Evolutionary conservation across 306 rosid genomes (phyloP).

Genomic region (Gastrolobium bilobum): DNA sequence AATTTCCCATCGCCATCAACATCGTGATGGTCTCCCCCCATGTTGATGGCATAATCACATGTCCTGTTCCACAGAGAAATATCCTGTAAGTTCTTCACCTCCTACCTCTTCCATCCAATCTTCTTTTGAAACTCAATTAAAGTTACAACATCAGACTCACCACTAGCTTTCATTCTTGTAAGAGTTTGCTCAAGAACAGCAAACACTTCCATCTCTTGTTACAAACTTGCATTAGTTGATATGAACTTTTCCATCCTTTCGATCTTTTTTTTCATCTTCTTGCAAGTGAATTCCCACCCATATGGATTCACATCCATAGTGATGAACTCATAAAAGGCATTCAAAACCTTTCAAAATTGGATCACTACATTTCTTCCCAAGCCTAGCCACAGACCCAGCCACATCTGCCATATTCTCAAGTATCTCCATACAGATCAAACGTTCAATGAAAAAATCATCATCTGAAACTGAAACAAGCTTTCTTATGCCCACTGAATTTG

Average conservation of each 20-base stretch:
- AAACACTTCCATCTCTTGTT: constrained; percentile 89
- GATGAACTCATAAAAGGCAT: constrained; percentile 66
- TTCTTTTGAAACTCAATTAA: constrained; percentile 80
- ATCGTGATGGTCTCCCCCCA: no score
- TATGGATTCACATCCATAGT: constrained; percentile 65
- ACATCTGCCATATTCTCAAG: constrained; percentile 76
- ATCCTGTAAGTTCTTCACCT: constrained; percentile 76
- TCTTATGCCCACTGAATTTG: constrained; percentile 72
- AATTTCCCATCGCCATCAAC: no score
- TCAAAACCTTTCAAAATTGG: constrained; percentile 76
- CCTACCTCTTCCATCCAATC: constrained; percentile 79
- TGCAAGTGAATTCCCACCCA: constrained; percentile 79
- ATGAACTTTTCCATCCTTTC: constrained; percentile 88
- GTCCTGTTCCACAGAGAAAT: constrained; percentile 90
- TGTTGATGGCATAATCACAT: constrained; percentile 66
- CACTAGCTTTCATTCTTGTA: constrained; percentile 72
- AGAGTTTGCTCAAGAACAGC: constrained; percentile 83
- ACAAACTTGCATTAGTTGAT: constrained; percentile 76
- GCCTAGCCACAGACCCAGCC: constrained; percentile 92
- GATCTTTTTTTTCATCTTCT: constrained; percentile 88
- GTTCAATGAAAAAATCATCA: constrained; percentile 72
- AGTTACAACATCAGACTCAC: constrained; percentile 57
- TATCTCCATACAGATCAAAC: constrained; percentile 76
- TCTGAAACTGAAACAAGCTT: constrained; percentile 77
- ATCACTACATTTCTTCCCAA: constrained; percentile 86